phyloP scores from a whole-genome alignment of 805 yeast genomes.

The Candida stauntonica region DNA sequence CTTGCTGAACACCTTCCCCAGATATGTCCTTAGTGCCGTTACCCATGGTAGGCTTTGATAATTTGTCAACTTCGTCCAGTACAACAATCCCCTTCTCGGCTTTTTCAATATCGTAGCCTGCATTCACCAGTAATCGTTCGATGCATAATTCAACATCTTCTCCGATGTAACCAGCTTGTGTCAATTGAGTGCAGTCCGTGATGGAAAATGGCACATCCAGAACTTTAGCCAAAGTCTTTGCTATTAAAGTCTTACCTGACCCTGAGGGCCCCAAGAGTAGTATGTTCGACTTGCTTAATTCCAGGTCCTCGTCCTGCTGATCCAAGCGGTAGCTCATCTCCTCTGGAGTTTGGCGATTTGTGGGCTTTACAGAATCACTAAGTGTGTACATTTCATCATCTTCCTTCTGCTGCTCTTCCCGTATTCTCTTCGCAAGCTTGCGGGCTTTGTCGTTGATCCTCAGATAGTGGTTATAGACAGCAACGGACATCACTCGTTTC shows the following conservation, averaged over 20 bases:
- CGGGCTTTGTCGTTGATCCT: conserved; percentile 40
- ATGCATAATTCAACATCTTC: conserved; percentile 59
- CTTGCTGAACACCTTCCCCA: conserved; percentile 65
- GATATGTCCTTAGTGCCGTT: conserved; percentile 53
- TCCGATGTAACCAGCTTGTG: conserved; percentile 64
- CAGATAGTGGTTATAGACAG: conserved; percentile 54
- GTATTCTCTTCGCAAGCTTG: conserved; percentile 27
- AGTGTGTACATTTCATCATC: conserved; percentile 28
- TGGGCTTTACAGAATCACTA: conserved; percentile 21
- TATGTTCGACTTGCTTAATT: conserved; percentile 52
- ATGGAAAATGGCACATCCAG: conserved; percentile 54
- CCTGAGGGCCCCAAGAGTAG: conserved; percentile 58
- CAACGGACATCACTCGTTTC: conserved; percentile 56
- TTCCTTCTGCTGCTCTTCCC: conserved; percentile 25
- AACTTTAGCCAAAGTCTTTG: conserved; percentile 47
- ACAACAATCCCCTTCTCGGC: conserved; percentile 58
- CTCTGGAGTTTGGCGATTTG: conserved; percentile 26
- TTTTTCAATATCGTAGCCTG: conserved; percentile 47
- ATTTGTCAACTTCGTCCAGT: conserved; percentile 54
- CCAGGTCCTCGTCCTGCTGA: conserved; percentile 36
- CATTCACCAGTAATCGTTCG: conserved; percentile 44
- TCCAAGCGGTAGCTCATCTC: conserved; percentile 28
- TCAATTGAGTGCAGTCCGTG: conserved; percentile 57
- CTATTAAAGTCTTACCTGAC: conserved; percentile 55
- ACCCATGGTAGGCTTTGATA: conserved; percentile 44